phyloP scores from a whole-genome alignment of 805 yeast genomes.

The Saccharomycopsis selenospora region DNA sequence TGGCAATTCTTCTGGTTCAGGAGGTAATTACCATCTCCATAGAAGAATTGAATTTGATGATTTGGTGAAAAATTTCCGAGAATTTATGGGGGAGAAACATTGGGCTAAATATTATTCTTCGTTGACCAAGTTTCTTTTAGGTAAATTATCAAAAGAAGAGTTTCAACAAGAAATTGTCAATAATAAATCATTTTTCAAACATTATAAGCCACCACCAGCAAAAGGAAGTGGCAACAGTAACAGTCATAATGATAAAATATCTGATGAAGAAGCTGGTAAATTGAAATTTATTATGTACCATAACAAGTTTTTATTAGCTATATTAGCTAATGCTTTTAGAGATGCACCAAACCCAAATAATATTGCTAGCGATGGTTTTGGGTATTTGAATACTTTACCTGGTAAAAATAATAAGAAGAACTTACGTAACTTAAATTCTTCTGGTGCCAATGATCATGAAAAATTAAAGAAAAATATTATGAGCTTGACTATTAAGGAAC shows the following conservation, averaged over 20 bases:
- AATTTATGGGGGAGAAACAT: constrained; percentile 54
- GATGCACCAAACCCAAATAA: constrained; percentile 45
- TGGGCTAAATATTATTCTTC: constrained; percentile 87
- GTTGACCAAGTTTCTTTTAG: constrained; percentile 67
- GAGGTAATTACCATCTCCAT: not conserved
- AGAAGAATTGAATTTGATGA: constrained; percentile 52
- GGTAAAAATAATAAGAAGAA: constrained; percentile 44
- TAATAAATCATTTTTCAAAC: constrained; percentile 10
- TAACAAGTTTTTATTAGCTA: constrained; percentile 73
- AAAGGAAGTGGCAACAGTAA: constrained; percentile 1
- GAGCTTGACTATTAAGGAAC: constrained; percentile 76
- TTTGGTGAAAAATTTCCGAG: constrained; percentile 67
- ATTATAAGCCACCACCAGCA: constrained; percentile 1
- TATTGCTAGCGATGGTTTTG: constrained; percentile 33
- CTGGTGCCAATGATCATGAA: constrained; percentile 63
- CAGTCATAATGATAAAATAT: constrained; percentile 24
- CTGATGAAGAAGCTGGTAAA: not conserved
- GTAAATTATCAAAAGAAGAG: constrained; percentile 72
- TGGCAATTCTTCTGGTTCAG: not conserved
- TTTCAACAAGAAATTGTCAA: constrained; percentile 30
- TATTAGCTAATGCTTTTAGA: constrained; percentile 75
- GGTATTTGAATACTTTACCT: constrained; percentile 37
- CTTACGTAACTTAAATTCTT: constrained; percentile 26
- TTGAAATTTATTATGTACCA: constrained; percentile 54
- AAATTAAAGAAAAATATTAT: constrained; percentile 77